Conservation (phyloP, 1,139 yeast genomes). For the Citeromyces siamensis region DNA sequence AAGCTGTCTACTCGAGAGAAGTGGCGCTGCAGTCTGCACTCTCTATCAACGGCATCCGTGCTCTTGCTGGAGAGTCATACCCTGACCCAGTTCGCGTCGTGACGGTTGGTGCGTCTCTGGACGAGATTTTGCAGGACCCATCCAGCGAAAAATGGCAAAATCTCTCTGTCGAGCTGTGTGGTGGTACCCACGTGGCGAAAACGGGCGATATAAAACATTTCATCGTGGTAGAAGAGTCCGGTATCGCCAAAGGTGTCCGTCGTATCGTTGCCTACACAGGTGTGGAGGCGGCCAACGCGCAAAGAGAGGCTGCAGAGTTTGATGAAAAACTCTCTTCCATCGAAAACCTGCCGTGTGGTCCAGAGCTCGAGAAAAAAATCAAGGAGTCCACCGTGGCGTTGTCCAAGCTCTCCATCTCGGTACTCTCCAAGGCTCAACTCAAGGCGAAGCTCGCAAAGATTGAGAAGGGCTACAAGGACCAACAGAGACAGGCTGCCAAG, state of each 20-base stretch:
- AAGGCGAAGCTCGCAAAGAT: slow-evolving; percentile 63
- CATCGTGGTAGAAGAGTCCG: slow-evolving; percentile 85
- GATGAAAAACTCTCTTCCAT: slow-evolving; percentile 46
- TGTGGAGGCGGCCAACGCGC: slow-evolving; percentile 79
- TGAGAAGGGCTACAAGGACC: slow-evolving; percentile 83
- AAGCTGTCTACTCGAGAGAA: slow-evolving; percentile 69
- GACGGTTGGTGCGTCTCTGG: slow-evolving; percentile 86
- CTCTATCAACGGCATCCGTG: slow-evolving; percentile 76
- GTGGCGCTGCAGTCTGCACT: slow-evolving; percentile 66
- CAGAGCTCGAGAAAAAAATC: slow-evolving; percentile 62
- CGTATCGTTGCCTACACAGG: slow-evolving; percentile 98
- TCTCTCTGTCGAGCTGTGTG: slow-evolving; percentile 90
- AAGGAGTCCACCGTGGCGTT: slow-evolving; percentile 79
- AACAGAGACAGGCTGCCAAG: slow-evolving; percentile 76
- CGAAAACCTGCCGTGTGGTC: slow-evolving; percentile 42
- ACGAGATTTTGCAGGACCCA: slow-evolving; percentile 65
- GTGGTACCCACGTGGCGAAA: slow-evolving; percentile 93
- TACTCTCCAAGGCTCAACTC: slow-evolving; percentile 65
- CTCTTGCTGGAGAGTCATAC: slow-evolving; percentile 96
- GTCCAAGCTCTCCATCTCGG: slow-evolving; percentile 74
- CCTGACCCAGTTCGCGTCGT: slow-evolving; percentile 99
- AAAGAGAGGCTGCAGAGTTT: slow-evolving; percentile 67
- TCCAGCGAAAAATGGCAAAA: slow-evolving; percentile 59
- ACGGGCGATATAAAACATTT: slow-evolving; percentile 91
- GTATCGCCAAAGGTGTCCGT: slow-evolving; percentile 97